phyloP scores from a whole-genome alignment of 1,284 basidiomycete genomes.

The Porogramme epimiltina region DNA sequence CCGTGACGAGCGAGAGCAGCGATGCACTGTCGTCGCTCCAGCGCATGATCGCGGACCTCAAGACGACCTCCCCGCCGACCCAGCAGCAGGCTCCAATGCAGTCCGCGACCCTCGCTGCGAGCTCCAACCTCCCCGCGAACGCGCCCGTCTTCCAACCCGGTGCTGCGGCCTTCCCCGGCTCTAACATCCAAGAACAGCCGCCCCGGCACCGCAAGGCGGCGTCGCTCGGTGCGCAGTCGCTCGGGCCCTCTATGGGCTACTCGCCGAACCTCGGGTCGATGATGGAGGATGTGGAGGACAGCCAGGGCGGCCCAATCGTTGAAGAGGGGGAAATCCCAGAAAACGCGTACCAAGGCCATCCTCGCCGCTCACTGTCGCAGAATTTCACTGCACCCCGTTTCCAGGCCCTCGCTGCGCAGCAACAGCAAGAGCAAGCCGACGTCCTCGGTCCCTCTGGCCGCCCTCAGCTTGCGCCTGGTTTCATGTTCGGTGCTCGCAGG shows the following conservation, averaged over 20 bases:
- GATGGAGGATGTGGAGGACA: conserved; percentile 78
- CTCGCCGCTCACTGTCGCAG: conserved; percentile 74
- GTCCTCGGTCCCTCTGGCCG: conserved; percentile 76
- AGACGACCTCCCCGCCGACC: conserved; percentile 65
- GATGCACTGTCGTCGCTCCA: conserved; percentile 80
- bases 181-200: conserved; percentile 40
- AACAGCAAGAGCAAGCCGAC: conserved; percentile 64
- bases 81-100: conserved; percentile 34
- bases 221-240: conserved; percentile 63
- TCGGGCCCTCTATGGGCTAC: conserved; percentile 66
- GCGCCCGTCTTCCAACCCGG: conserved; percentile 75
- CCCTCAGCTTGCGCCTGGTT: conserved; percentile 85
- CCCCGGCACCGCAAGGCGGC: conserved; percentile 78
- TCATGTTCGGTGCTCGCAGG: conserved; percentile 81
- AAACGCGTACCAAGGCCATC: conserved; percentile 56
- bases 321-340: conserved; percentile 82
- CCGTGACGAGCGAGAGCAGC: conserved; percentile 54
- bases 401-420: conserved; percentile 78
- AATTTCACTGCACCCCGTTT: conserved; percentile 87
- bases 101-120: conserved; percentile 38
- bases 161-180: conserved; percentile 54
- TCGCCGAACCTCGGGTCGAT: conserved; percentile 79
- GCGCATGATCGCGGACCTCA: conserved; percentile 81
- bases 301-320: conserved; percentile 42
- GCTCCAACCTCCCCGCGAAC: conserved; percentile 59